A percentile compares a stretch with the other conserved stretches of the same genome.
phyloP scores from a whole-genome alignment of 257 asterid species.

The Eustoma russellianum region DNA sequence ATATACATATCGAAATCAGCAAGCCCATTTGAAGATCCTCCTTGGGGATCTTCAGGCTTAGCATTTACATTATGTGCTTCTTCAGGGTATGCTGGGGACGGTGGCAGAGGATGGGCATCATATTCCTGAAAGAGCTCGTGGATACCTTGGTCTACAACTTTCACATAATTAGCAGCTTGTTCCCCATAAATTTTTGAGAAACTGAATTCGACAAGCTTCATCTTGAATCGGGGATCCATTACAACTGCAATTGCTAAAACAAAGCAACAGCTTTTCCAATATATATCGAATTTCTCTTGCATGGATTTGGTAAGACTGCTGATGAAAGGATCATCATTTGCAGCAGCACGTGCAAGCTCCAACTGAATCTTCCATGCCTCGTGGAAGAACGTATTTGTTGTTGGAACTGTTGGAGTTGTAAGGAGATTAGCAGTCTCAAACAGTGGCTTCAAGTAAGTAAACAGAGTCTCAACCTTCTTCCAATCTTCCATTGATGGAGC shows the following conservation, averaged over 20 bases:
- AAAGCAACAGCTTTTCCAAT: constrained; percentile 78
- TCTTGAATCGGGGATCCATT: constrained; percentile 93
- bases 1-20: constrained; percentile 72
- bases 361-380: constrained; percentile 96
- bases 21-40: constrained; percentile 40
- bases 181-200: constrained; percentile 76
- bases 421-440: constrained; percentile 73
- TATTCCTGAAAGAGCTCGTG: constrained; percentile 85
- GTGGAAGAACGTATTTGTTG: constrained; percentile 77
- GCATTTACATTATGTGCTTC: constrained; percentile 37
- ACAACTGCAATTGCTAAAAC: constrained; percentile 83
- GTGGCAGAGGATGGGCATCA: constrained; percentile 50
- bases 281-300: constrained; percentile 69
- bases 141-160: constrained; percentile 66
- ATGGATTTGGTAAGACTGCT: constrained; percentile 50
- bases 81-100: constrained; percentile 47
- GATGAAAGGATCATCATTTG: constrained; percentile 55
- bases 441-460: constrained; percentile 53
- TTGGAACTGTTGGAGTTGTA: constrained; percentile 40
- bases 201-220: constrained; percentile 86
- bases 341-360: constrained; percentile 65
- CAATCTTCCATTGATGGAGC: constrained; percentile 62
- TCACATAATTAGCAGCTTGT: constrained; percentile 50
- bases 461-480: constrained; percentile 63
- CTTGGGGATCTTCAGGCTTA: constrained; percentile 40